Evolutionary conservation across 169 alveolate species (phyloP).

Genomic region (Plasmodium blacklocki): DNA sequence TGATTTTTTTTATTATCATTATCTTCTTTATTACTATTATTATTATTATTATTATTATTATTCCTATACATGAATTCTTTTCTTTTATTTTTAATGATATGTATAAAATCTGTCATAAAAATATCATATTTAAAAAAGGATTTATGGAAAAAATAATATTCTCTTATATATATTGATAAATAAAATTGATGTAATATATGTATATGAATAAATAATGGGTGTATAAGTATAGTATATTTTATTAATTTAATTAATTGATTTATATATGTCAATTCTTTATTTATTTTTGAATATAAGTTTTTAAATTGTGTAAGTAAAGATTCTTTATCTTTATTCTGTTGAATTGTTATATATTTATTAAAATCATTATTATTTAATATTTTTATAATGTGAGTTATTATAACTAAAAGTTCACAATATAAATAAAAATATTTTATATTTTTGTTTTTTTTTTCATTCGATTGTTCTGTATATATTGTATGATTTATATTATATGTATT

Average conservation of each 20-base stretch:
- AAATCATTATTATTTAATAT: slow-evolving; percentile 58
- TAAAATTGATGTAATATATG: slow-evolving; percentile 53
- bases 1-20: background rate
- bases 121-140: slow-evolving; percentile 67
- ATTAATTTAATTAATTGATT: slow-evolving; percentile 27
- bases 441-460: background rate
- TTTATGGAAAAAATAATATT: slow-evolving; percentile 60
- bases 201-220: slow-evolving; percentile 60
- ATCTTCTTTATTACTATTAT: background rate
- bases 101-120: slow-evolving; percentile 33
- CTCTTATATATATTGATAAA: slow-evolving; percentile 62
- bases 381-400: slow-evolving; percentile 57
- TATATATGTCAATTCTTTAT: slow-evolving; percentile 30
- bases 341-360: slow-evolving; percentile 60
- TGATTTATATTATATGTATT: too few species aligned
- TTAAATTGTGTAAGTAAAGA: slow-evolving; percentile 38
- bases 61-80: background rate
- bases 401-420: slow-evolving; percentile 40
- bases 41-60: background rate
- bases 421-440: slow-evolving; percentile 41
- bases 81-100: slow-evolving; percentile 41
- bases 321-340: slow-evolving; percentile 66
- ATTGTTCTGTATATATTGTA: too few species aligned
- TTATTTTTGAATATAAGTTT: slow-evolving; percentile 54
- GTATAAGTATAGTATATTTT: slow-evolving; percentile 41